Base-by-base conservation (phyloP, 176 grass and related monocot species). In the Cenchrus americanus region DNA sequence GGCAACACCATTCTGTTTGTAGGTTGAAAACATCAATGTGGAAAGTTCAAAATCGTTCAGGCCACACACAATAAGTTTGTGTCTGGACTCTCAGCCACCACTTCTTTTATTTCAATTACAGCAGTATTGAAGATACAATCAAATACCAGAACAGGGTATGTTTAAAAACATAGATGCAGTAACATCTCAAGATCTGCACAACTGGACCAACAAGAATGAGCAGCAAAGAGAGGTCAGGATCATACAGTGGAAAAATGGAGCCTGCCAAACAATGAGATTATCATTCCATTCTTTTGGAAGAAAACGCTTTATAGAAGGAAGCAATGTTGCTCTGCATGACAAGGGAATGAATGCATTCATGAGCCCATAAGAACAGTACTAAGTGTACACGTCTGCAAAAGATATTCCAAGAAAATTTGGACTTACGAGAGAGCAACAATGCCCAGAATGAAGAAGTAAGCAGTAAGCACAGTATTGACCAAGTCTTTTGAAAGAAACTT, bases 381-480 rank as follows among this genome's bases (percentile, higher is more conserved):
- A 70, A 86, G 21, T 42, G 77, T 37, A n/a, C 34, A 76, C 67
- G 0, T 70, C 6, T 67, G 10, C 3, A 82, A 55, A 83, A 55
- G 11, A 3, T 71, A 0, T 66, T 73, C 0, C 14, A 17, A 78
- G 19, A 46, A 84, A 6, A 34, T 5, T 64, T 78, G 58, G 17
- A 50, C 84, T 65, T 96, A 99, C 96, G 87, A 92, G 37, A 96
- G 88, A 62, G 91, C 96, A 19, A 86, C 82, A 69, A 94, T 93
- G 66, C 96, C 96, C 27, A 99, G 93, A 87, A 99, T 69, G 78
- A 99, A 99, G 59, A 99, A 99, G 91, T 99, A 99, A 32, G 87
- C 90, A 19, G 96, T 99, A 18, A 99, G 73, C 66, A 99, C 91
- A 37, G 93, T 81, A 68, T 98, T 98, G 68, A 98, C 91, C 76